Evolutionary conservation across 352 stramenopile species (phyloP), one percentile per base, ranked within the genome.

Genomic region (Pythium myriotylum): DNA sequence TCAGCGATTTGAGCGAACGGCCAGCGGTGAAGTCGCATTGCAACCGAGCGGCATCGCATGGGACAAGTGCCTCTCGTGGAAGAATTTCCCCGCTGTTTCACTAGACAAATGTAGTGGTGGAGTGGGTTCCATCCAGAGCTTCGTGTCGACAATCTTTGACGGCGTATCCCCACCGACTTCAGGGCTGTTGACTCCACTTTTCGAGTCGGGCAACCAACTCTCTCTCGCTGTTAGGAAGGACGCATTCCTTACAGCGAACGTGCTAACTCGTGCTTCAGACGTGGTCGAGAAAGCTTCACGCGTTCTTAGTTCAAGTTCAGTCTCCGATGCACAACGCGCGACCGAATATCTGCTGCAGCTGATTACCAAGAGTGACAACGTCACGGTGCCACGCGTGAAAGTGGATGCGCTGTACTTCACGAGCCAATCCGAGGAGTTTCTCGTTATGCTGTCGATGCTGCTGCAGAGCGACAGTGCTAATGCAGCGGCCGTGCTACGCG

Each of bases 321-420:
- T 17, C 6, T 23, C 20, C 2, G 42, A 48, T 12, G 50, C 26
- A 14, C 19, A 32, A 23, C 50, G 50, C 22, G 50, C 50, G 35
- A 47, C 19, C 1, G 50, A 47, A 37, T 58, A 48, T 16, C 19
- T 58, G 33, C 26, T 17, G 0, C 40, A 59, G 52, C 51, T 51
- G 10, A 29, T 59, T 17, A 51, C 16, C 26, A 50, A 59, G 52
- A 59, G n/a, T n/a, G 41, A 59, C 17, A 51, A 59, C 17, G 52
- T 29, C 20, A 43, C 39, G 14, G 43, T 51, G 8, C 41, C 24
- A 10, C 24, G 43, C 10, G 52, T 59, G 0, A 19, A 39, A n/a
- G 19, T 27, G 6, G 8, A 12, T 9, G 39, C 41, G 1, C 32
- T 51, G 24, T 59, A 59, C n/a, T 5, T 23, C 4, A 59, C 52